These are phyloP conservation scores for Candida tallmaniae DNA, from an alignment of 805 yeast genomes.

Conservation along the genomic window DNA sequence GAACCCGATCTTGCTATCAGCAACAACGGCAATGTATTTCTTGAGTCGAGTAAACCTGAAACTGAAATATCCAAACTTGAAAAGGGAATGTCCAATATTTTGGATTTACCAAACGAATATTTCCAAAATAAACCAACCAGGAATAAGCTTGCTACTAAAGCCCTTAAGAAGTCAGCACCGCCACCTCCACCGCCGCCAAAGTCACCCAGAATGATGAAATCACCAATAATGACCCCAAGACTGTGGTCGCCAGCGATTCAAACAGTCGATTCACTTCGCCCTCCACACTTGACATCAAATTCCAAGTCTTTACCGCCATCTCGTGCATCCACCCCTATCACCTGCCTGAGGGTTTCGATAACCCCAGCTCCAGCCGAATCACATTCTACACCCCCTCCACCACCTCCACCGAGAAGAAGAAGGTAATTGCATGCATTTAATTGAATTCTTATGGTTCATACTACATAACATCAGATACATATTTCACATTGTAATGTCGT, in stretches of 20 bases:
- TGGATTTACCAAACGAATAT: constrained; percentile 32
- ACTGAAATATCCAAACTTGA: constrained; percentile 1
- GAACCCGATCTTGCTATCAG: constrained; percentile 11
- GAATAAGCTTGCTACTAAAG: constrained; percentile 16
- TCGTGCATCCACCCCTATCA: neutral
- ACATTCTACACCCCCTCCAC: constrained; percentile 21
- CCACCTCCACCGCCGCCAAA: constrained; percentile 36
- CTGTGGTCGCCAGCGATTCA: constrained; percentile 2
- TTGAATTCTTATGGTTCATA: no score
- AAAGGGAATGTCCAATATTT: constrained; percentile 15
- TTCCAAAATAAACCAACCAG: constrained; percentile 5
- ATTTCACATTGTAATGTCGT: constrained; percentile 35
- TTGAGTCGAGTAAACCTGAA: constrained; percentile 2
- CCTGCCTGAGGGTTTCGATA: neutral
- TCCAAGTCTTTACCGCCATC: constrained; percentile 3
- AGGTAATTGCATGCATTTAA: no score
- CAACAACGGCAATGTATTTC: constrained; percentile 29
- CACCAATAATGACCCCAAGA: no score
- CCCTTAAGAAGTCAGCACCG: constrained; percentile 32
- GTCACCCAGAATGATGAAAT: no score
- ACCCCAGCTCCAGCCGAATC: constrained; percentile 3
- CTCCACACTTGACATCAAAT: no score
- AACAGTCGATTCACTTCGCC: neutral
- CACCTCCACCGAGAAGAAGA: constrained; percentile 32
- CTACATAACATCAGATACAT: no score